These are phyloP conservation scores for Pneumocystis jirovecii DNA, from an alignment of 1,139 yeast species.

Conservation along the genomic window DNA sequence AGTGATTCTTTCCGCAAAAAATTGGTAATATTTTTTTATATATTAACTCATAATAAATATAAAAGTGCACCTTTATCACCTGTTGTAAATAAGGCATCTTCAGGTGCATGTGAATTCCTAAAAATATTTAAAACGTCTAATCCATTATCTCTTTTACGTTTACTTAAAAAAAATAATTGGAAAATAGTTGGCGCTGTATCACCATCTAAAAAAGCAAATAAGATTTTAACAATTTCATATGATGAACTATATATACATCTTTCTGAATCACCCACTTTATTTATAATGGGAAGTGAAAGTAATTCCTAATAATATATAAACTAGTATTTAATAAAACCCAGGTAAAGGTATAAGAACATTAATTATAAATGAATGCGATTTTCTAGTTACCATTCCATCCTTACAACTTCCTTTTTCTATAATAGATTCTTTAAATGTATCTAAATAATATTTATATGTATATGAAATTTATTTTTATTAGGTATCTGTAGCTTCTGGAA, in stretches of 20 bases:
- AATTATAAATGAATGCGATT: background rate
- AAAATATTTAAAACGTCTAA: conserved; percentile 43
- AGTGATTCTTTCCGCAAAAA: conserved; percentile 51
- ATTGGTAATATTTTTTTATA: conserved; percentile 18
- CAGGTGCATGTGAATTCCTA: conserved; percentile 74
- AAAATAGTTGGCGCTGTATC: conserved; percentile 49
- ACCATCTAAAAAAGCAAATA: conserved; percentile 7
- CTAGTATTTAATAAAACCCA: background rate
- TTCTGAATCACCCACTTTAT: background rate
- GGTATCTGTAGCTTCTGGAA: background rate
- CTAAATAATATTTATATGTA: background rate
- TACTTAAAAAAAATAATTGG: conserved; percentile 51
- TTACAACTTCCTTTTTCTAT: background rate
- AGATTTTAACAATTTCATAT: background rate
- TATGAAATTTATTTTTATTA: background rate
- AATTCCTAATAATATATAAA: background rate
- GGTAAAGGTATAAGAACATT: background rate
- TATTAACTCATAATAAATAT: background rate
- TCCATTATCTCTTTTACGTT: conserved; percentile 48
- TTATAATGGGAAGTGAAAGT: background rate
- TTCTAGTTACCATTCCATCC: background rate
- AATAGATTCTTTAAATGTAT: background rate
- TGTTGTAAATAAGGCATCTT: conserved; percentile 63
- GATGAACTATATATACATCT: background rate
- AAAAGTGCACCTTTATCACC: conserved; percentile 58